A percentile compares a stretch with the other conserved stretches of the same genome.
phyloP scores from a whole-genome alignment of 2,329 filamentous ascomycete species.

The Escovopsis weberi region DNA sequence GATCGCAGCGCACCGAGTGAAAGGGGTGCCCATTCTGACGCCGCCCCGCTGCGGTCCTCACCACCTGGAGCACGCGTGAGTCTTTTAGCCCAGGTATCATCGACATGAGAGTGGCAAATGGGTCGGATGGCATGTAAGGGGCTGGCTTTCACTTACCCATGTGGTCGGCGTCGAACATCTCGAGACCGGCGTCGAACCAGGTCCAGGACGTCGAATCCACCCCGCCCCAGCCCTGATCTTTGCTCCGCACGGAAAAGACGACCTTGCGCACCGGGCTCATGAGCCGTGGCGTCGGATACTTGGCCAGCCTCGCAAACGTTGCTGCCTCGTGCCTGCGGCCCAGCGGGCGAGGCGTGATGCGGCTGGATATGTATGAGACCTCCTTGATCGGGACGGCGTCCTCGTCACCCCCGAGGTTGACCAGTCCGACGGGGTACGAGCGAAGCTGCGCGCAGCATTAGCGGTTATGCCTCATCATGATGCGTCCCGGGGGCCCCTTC shows the following conservation, averaged over 20 bases:
- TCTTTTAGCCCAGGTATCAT: too few relatives aligned
- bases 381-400: conserved; percentile 6
- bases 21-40: neutral
- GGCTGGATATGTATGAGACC: conserved; percentile 13
- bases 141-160: conserved; percentile 1
- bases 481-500: too few relatives aligned
- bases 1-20: conserved; percentile 10
- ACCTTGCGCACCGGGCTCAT: conserved; percentile 42
- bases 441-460: conserved; percentile 16
- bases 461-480: neutral
- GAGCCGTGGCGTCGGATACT: conserved; percentile 25
- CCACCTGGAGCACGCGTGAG: too few relatives aligned
- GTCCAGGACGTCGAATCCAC: conserved; percentile 39
- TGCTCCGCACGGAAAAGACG: conserved; percentile 41
- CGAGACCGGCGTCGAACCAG: conserved; percentile 50
- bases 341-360: conserved; percentile 15
- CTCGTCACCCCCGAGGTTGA: conserved; percentile 12
- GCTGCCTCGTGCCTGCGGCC: conserved; percentile 12
- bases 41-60: too few relatives aligned
- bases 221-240: conserved; percentile 44
- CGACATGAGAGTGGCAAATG: too few relatives aligned
- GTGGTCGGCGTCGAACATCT: conserved; percentile 32
- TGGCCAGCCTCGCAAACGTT: conserved; percentile 20
- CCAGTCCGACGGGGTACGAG: conserved; percentile 24
- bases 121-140: too few relatives aligned